A percentile compares a stretch with the other conserved stretches of the same genome.
These are phyloP conservation scores for Termitomyces sp. DNA, from an alignment of 768 basidiomycete species.

Conservation along the genomic window DNA sequence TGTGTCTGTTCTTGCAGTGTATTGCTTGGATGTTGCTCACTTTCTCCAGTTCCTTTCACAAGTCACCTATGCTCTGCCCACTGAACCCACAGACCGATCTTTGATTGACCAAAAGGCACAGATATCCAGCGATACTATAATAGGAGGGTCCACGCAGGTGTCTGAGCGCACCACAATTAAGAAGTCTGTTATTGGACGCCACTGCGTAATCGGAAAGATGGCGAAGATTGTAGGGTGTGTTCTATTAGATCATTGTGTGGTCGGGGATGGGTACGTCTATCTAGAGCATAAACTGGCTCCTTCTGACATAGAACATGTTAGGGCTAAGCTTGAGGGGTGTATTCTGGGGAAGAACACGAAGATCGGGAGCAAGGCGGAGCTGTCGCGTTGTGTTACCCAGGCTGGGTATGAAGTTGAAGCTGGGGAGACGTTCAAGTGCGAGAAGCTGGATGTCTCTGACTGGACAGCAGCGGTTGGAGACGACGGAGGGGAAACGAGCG, in stretches of 20 bases:
- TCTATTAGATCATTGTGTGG: conserved; percentile 83
- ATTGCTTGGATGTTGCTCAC: neutral
- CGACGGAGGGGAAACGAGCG: neutral
- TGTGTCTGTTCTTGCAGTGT: conserved; percentile 28
- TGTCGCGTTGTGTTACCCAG: conserved; percentile 68
- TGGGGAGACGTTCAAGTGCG: conserved; percentile 26
- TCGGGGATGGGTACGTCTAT: conserved; percentile 75
- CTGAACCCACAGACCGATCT: conserved; percentile 57
- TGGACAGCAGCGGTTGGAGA: conserved; percentile 16
- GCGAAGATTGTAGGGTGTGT: conserved; percentile 82
- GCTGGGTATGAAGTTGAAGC: conserved; percentile 71
- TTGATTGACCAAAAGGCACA: conserved; percentile 80
- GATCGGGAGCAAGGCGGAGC: conserved; percentile 66
- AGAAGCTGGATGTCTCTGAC: conserved; percentile 20
- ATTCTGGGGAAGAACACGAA: conserved; percentile 74
- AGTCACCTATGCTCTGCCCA: conserved; percentile 50
- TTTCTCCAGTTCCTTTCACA: conserved; percentile 46
- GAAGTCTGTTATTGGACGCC: conserved; percentile 73
- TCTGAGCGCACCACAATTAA: conserved; percentile 81
- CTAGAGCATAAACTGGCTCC: neutral
- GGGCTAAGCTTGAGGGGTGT: conserved; percentile 74
- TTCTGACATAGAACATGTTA: conserved; percentile 22
- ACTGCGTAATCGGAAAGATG: conserved; percentile 82
- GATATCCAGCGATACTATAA: conserved; percentile 77
- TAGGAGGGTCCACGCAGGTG: conserved; percentile 81